Evolutionary conservation across 1,284 basidiomycete genomes (phyloP).

Genomic region (Cryptococcus depauperatus): DNA sequence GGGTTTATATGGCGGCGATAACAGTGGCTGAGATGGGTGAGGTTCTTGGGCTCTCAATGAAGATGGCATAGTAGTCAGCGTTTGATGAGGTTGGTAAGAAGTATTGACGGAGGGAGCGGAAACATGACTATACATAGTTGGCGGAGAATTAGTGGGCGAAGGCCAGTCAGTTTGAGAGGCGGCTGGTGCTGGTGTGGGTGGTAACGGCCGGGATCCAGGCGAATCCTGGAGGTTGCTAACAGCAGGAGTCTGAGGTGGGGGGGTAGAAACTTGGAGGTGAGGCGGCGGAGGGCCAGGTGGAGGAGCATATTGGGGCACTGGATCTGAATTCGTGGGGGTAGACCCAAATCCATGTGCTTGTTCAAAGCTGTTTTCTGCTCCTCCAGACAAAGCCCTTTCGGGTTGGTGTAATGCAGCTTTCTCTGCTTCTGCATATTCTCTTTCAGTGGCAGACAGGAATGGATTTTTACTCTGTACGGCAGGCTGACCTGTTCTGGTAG

Average conservation of each 20-base stretch:
- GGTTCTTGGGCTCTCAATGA: too few species aligned
- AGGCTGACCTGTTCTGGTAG: slow-evolving; percentile 20
- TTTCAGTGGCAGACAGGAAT: slow-evolving; percentile 59
- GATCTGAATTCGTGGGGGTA: slow-evolving; percentile 8
- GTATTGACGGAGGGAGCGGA: too few species aligned
- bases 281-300: slow-evolving; percentile 53
- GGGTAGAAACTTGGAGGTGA: slow-evolving; percentile 12
- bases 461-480: slow-evolving; percentile 38
- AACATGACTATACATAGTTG: too few species aligned
- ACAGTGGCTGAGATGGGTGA: too few species aligned
- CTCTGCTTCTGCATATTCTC: slow-evolving; percentile 44
- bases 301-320: slow-evolving; percentile 42
- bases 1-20: too few species aligned
- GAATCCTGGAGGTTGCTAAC: slow-evolving; percentile 1
- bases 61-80: too few species aligned
- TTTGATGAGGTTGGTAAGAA: too few species aligned
- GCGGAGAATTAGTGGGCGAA: too few species aligned
- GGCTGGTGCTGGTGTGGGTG: slow-evolving; percentile 4
- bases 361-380: too few species aligned
- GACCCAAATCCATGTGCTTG: too few species aligned
- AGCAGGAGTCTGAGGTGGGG: not conserved
- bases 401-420: not conserved
- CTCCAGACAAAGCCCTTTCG: too few species aligned
- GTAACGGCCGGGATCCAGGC: slow-evolving; percentile 6
- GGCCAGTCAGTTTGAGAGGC: too few species aligned